Percentiles rank a stretch among this genome's conserved stretches.
These are phyloP conservation scores for Camelina neglecta DNA, from an alignment of 345 rosid species.

Conservation along the genomic window DNA sequence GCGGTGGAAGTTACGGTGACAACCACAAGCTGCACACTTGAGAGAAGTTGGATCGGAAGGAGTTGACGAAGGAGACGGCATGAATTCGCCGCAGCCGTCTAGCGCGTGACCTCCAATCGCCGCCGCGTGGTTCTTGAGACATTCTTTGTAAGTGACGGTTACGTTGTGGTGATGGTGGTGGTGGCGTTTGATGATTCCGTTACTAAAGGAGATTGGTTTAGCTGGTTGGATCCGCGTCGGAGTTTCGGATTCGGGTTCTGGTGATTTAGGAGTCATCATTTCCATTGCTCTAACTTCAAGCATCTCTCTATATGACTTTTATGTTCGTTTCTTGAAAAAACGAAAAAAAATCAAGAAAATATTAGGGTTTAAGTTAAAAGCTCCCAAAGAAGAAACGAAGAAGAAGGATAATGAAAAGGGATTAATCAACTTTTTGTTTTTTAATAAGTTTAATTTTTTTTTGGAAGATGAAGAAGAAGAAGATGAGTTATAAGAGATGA, in stretches of 20 bases:
- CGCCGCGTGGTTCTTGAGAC: constrained; percentile 86
- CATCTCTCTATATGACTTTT: constrained; percentile 8
- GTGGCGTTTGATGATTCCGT: constrained; percentile 78
- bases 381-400: neutral
- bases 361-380: constrained; percentile 32
- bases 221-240: constrained; percentile 65
- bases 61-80: constrained; percentile 61
- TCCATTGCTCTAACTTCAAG: constrained; percentile 44
- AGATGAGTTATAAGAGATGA: constrained; percentile 35
- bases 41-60: constrained; percentile 67
- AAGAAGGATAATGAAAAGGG: constrained; percentile 23
- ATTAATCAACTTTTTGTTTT: constrained; percentile 8
- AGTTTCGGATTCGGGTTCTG: constrained; percentile 65
- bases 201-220: constrained; percentile 65
- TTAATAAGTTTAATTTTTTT: no score
- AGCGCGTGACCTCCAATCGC: constrained; percentile 71
- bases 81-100: constrained; percentile 89
- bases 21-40: constrained; percentile 85
- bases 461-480: neutral
- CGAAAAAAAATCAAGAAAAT: neutral
- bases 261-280: constrained; percentile 55
- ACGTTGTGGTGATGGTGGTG: constrained; percentile 29
- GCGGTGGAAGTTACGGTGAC: constrained; percentile 89
- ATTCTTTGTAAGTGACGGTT: constrained; percentile 59
- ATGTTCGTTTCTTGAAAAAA: neutral